A percentile compares a stretch with the other conserved stretches of the same genome.
These are phyloP conservation scores for Staphylotrichum longicolle DNA, from an alignment of 495 filamentous ascomycete genomes.

Conservation along the genomic window DNA sequence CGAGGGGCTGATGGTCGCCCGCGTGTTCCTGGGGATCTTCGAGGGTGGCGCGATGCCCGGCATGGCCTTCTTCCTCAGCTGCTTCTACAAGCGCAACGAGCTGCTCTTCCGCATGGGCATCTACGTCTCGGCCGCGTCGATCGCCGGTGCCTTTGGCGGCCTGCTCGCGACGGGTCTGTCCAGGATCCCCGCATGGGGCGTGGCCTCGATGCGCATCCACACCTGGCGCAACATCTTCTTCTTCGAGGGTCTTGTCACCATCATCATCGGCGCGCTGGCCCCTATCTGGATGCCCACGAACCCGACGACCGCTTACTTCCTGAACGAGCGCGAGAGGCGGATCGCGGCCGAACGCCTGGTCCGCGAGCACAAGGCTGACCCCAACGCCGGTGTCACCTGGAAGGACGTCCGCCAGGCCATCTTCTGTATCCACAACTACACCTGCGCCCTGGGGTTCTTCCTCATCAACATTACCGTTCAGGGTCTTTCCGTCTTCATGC, in stretches of 20 bases:
- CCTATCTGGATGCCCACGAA: slow-evolving; percentile 57
- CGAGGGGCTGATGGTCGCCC: slow-evolving; percentile 41
- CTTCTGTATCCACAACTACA: slow-evolving; percentile 47
- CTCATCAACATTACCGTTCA: slow-evolving; percentile 54
- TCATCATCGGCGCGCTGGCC: slow-evolving; percentile 48
- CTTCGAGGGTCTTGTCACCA: slow-evolving; percentile 60
- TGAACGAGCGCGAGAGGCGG: slow-evolving; percentile 50
- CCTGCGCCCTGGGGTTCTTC: slow-evolving; percentile 49
- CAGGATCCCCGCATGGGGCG: slow-evolving; percentile 48
- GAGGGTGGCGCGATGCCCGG: slow-evolving; percentile 56
- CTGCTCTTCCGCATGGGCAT: slow-evolving; percentile 57
- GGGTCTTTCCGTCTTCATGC: slow-evolving; percentile 51
- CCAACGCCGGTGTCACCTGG: slow-evolving; percentile 40
- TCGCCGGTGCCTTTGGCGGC: slow-evolving; percentile 57
- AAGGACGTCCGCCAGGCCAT: slow-evolving; percentile 41
- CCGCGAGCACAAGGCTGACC: slow-evolving; percentile 38
- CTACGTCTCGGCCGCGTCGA: slow-evolving; percentile 54
- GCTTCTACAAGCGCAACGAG: slow-evolving; percentile 58
- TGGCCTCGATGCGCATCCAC: slow-evolving; percentile 44
- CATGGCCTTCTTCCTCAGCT: slow-evolving; percentile 55
- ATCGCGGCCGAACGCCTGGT: slow-evolving; percentile 44
- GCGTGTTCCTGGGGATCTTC: slow-evolving; percentile 52
- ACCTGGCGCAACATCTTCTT: slow-evolving; percentile 68
- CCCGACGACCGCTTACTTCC: slow-evolving; percentile 49
- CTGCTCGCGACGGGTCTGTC: slow-evolving; percentile 54